Evolutionary conservation across 176 grass and related monocot species (phyloP), one percentile per base, ranked within the genome.

Genomic region (Aegilops bicornis): DNA sequence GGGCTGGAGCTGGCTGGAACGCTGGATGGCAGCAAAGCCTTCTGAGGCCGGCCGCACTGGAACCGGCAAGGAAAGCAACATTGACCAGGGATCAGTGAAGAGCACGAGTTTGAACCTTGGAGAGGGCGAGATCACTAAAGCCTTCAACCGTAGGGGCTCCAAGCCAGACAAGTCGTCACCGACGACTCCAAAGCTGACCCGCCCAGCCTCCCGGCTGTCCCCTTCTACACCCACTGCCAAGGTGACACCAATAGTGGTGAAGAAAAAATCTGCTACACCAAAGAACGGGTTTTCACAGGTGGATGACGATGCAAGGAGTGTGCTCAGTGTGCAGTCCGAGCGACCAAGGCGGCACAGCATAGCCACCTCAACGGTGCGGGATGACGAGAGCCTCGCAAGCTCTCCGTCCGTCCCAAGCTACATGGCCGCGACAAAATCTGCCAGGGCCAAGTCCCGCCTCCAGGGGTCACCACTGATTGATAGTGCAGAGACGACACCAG

Each of bases 1-100:
- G 97, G 97, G 97, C 63, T 99, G 97, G 97, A 99, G 97, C 94
- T 99, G 97, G 97, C 68, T 99, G 66, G 97, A 99, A 78, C 94
- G 97, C 20, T 99, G 97, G 97, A 99, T 99, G 97, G 94, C 97
- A 31, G 90, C 93, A 17, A 95, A 94, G 68, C 91, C 96, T 64
- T 92, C 88, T 86, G 96, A 98, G 63, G 89, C 84, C 14, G 94
- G 86, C 27, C 88, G 83, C 43, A 73, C 77, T 4, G 91, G 79
- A 31, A 73, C 88, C 2, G 91, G 92, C 68, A 98, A 87, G 64
- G 93, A 98, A 20, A 85, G 76, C 69, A 98, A 85, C 77, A 42
- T 65, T 78, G 96, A 94, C 43, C 76, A 32, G 0, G 83, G 43
- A 20, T 95, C 96, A 4, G 36, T 88, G 30, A 95, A 91, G 86